phyloP scores from a whole-genome alignment of 768 basidiomycete genomes.

The Amanita exitialis region DNA sequence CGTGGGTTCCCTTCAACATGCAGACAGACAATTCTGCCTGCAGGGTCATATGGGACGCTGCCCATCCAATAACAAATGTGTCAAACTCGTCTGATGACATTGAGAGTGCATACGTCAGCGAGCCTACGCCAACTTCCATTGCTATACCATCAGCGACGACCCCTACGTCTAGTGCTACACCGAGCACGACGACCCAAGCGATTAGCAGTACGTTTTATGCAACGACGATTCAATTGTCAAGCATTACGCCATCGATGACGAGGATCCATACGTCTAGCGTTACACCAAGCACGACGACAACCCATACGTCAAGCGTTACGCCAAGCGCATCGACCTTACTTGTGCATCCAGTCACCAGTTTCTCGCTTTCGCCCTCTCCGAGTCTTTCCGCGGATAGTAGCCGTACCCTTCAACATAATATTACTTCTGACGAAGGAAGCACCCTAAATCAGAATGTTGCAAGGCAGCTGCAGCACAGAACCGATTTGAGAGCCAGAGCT shows the following conservation, averaged over 20 bases:
- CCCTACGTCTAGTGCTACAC: too few relatives aligned
- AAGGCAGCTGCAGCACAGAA: neutral
- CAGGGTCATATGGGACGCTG: constrained; percentile 45
- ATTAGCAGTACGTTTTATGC: too few relatives aligned
- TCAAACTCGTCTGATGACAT: neutral
- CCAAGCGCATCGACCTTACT: neutral
- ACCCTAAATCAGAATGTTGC: neutral
- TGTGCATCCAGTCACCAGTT: neutral
- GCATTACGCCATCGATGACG: neutral
- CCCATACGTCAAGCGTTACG: neutral
- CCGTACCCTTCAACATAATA: neutral
- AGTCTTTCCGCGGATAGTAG: neutral
- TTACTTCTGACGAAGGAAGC: neutral
- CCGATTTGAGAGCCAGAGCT: neutral
- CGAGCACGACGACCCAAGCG: neutral
- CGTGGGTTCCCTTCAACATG: constrained; percentile 35
- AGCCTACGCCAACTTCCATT: neutral
- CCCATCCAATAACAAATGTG: too few relatives aligned
- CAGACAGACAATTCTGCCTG: constrained; percentile 31
- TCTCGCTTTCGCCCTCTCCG: neutral
- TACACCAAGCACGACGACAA: neutral
- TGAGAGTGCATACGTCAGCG: too few relatives aligned
- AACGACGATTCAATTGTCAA: neutral
- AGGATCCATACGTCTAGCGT: neutral
- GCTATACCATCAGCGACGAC: neutral